These are phyloP conservation scores for Russula dissimulans DNA, from an alignment of 768 basidiomycete species.

Conservation along the genomic window DNA sequence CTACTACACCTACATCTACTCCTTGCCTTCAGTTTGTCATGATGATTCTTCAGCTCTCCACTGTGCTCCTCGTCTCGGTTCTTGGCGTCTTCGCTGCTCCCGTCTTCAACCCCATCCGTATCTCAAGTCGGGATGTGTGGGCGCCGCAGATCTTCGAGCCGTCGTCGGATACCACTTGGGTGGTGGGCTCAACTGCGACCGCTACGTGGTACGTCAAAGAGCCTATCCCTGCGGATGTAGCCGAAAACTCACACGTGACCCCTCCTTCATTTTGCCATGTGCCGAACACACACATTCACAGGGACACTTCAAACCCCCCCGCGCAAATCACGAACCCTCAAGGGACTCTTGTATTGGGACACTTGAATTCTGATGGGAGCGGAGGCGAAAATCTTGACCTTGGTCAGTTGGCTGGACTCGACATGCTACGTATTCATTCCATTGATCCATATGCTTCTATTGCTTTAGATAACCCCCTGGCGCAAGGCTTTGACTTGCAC, in stretches of 20 bases:
- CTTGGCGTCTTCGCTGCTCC: not conserved
- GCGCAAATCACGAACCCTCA: constrained; percentile 31
- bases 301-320: constrained; percentile 36
- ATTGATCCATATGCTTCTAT: not conserved
- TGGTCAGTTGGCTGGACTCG: constrained; percentile 26
- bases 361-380: constrained; percentile 30
- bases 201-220: constrained; percentile 42
- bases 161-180: constrained; percentile 39
- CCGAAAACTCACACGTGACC: not conserved
- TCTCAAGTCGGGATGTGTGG: constrained; percentile 30
- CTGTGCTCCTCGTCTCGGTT: not conserved
- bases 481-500: constrained; percentile 42
- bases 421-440: too few relatives aligned
- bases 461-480: constrained; percentile 46
- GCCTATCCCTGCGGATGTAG: too few relatives aligned
- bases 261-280: not conserved
- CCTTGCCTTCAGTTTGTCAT: not conserved
- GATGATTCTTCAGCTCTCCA: not conserved
- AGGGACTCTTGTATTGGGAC: constrained; percentile 46
- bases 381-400: constrained; percentile 45
- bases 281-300: constrained; percentile 18
- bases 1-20: too few relatives aligned
- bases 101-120: not conserved
- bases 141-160: constrained; percentile 44
- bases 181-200: constrained; percentile 34